Percentiles rank a stretch among this genome's conserved stretches.
These are phyloP conservation scores for Stentor roeselii DNA, from an alignment of 73 alveolate genomes.

Conservation along the genomic window DNA sequence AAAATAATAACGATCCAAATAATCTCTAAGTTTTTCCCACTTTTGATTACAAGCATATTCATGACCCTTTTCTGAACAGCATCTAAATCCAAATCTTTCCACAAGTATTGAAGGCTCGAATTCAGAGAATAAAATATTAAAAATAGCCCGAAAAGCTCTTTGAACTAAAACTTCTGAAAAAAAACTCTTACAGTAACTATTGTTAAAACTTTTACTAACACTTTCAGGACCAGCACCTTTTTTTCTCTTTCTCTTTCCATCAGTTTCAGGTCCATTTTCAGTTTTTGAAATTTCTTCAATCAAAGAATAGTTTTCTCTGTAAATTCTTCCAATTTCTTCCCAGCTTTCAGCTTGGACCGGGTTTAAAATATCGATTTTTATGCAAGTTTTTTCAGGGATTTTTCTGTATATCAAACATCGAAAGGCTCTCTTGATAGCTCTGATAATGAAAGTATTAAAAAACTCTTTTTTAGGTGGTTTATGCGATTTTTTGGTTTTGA, in stretches of 20 bases:
- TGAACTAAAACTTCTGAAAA: not conserved
- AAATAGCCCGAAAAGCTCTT: not conserved
- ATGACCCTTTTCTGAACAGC: not conserved
- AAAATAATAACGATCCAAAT: too few species aligned
- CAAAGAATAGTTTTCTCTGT: not conserved
- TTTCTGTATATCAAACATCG: not conserved
- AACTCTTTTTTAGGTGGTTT: not conserved
- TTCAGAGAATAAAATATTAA: too few species aligned
- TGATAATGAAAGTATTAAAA: not conserved
- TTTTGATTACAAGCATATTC: not conserved
- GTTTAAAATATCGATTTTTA: not conserved
- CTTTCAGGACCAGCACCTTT: too few species aligned
- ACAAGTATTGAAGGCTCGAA: not conserved
- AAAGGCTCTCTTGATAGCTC: not conserved
- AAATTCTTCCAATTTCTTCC: not conserved
- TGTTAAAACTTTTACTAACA: not conserved
- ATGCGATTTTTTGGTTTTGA: not conserved
- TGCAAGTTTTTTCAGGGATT: not conserved
- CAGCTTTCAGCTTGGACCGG: not conserved
- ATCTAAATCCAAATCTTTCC: not conserved
- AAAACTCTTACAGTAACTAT: not conserved
- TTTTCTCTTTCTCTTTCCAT: not conserved
- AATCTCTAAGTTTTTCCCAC: not conserved
- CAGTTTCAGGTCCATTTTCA: not conserved
- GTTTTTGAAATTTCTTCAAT: not conserved